Base-by-base conservation (phyloP, 1,139 yeast genomes). In the Debaryomyces sp. region DNA sequence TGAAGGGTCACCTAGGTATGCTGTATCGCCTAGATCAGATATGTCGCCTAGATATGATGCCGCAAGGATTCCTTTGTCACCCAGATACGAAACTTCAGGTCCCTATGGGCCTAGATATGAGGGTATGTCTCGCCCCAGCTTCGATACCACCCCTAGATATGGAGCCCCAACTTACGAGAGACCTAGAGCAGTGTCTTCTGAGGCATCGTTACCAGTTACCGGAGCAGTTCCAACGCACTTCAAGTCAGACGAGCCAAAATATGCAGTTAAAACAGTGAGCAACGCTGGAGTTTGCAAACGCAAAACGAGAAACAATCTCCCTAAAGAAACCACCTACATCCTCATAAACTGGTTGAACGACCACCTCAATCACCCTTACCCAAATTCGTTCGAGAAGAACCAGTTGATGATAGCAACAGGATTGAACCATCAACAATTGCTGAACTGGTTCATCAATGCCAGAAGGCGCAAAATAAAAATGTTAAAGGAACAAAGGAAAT, bases 371-470 rank as follows among this genome's bases (percentile, higher is more conserved):
- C 96, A 92, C 63, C 99, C 99, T 13, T 92, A 92, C 66, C 99
- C 99, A 5, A 89, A 91, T 53, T 89, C 92, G 45, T 87, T 87
- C 54, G 97, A 92, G 62, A 94, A 94, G 70, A 78, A 83, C 55
- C 88, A 87, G 58, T 75, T 94, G 55, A 83, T 91, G 77, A 75
- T 80, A 58, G 80, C 82, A 62, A 94, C 99, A 0, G 97, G 97
- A 0, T 78, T 94, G 60, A 88, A 92, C 53, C 84, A 89, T 66
- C 96, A 91, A 57, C 99, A 94, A 67, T 78, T 94, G 53, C 85
- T 95, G 54, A 94, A 94, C 66, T 94, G 99, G 98, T 94, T 94
- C 64, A 94, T 94, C 60, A 94, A 94, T 67, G 97, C 97, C 26
- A 80, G 99, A 63, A 78, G 98, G 62, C 77, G 99, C 60, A 86